These are phyloP conservation scores for Kodamaea ohmeri DNA, from an alignment of 1,139 yeast species.

Conservation along the genomic window DNA sequence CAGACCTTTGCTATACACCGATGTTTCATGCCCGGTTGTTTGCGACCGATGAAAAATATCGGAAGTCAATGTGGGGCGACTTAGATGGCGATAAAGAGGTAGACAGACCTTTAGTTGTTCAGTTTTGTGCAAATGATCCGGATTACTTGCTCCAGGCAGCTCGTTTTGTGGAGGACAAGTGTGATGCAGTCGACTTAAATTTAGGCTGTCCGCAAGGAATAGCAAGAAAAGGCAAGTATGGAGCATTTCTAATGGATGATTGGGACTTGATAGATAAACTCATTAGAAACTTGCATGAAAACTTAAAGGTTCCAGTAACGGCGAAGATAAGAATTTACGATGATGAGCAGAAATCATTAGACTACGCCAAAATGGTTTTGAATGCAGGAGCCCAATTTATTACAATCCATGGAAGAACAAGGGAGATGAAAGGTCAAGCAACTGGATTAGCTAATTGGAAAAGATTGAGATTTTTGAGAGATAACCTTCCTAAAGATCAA, in stretches of 20 bases:
- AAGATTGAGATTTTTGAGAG: constrained; percentile 67
- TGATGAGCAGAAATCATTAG: constrained; percentile 77
- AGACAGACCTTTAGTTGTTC: constrained; percentile 87
- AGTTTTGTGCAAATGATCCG: constrained; percentile 95
- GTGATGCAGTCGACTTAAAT: constrained; percentile 95
- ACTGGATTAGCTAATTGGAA: constrained; percentile 97
- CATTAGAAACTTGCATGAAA: constrained; percentile 68
- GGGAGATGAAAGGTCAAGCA: constrained; percentile 96
- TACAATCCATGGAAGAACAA: constrained; percentile 91
- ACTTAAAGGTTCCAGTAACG: constrained; percentile 83
- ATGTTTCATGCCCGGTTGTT: constrained; percentile 94
- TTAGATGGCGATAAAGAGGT: constrained; percentile 64
- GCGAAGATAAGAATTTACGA: constrained; percentile 93
- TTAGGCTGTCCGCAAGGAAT: constrained; percentile 98
- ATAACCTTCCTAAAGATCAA: constrained; percentile 75
- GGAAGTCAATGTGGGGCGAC: constrained; percentile 71
- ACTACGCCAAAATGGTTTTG: constrained; percentile 87
- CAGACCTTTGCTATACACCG: constrained; percentile 92
- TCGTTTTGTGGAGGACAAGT: constrained; percentile 67
- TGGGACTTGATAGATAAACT: constrained; percentile 80
- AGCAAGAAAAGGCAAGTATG: constrained; percentile 91
- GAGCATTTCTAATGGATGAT: constrained; percentile 95
- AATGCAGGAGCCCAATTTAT: constrained; percentile 94
- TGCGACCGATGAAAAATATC: constrained; percentile 78
- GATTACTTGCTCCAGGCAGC: constrained; percentile 82